Base-by-base conservation (phyloP, 2,329 filamentous ascomycete genomes). In the Sclerotinia trifoliorum region DNA sequence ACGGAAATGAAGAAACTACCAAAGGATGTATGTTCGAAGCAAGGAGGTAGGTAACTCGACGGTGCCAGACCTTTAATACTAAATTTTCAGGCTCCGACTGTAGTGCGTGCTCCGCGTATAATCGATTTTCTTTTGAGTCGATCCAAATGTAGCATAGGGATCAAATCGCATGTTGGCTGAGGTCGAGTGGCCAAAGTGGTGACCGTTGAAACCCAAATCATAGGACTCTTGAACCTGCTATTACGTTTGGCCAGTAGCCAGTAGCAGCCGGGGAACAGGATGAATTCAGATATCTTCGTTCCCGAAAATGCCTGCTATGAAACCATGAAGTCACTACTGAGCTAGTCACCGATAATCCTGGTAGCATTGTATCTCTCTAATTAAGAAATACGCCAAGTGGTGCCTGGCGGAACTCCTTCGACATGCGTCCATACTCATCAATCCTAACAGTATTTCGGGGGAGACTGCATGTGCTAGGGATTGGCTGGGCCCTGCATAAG, bases 191-290 rank as follows among this genome's bases (percentile, higher is more conserved):
- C 74, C 75, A 6, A 80, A 76, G 21, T 81, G 78, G 19, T 76
- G 63, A 4, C 81, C 81, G 0, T 78, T 80, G 81, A 83, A 83
- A 55, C 80, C 79, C 3, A 75, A 71, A 56, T 78, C 76, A 72
- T 83, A 84, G 74, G 83, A 83, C 65, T 80, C 80, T 72, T 84
- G 84, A 13, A 83, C 78, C 65, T 82, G 80, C 74, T 77, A 83
- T 32, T 82, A 80, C 1, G n/a, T n/a, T 75, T 73, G 4, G 65
- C 77, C 79, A 1, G 73, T 74, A 5, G 29, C 29, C 29, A 29
- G 29, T 29, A 29, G 61, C 73, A 13, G 70, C 75, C 0, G 67
- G 26, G 57, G 61, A 72, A 46, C 71, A 72, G 13, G 29, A 46
- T 15, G 67, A 66, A 60, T 70, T 8, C 44, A 49, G 8, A 70